phyloP scores from a whole-genome alignment of 768 basidiomycete species.

The Gautieria morchelliformis region DNA sequence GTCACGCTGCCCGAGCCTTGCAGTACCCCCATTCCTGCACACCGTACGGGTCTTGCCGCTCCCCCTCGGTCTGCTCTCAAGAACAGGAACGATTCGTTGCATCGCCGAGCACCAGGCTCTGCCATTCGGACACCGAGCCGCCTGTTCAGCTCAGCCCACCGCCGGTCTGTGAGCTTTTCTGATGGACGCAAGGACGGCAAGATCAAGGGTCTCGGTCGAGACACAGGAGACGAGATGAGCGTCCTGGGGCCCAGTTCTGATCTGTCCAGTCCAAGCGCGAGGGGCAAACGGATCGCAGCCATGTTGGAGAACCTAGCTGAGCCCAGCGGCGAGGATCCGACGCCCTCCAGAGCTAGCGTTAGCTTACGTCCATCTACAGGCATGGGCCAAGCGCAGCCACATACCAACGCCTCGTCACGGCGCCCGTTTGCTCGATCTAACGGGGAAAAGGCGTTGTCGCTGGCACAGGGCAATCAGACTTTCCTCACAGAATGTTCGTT shows the following conservation, averaged over 20 bases:
- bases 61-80: slow-evolving; percentile 33
- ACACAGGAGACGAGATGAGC: slow-evolving; percentile 24
- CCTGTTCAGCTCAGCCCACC: slow-evolving; percentile 27
- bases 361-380: slow-evolving; percentile 34
- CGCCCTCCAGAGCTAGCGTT: slow-evolving; percentile 46
- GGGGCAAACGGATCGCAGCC: slow-evolving; percentile 74
- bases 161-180: slow-evolving; percentile 93
- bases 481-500: slow-evolving; percentile 97
- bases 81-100: slow-evolving; percentile 23
- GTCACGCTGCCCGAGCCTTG: neutral
- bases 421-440: slow-evolving; percentile 25
- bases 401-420: slow-evolving; percentile 21
- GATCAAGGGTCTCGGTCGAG: slow-evolving; percentile 53
- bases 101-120: slow-evolving; percentile 41
- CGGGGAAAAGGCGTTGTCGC: slow-evolving; percentile 23
- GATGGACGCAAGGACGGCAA: slow-evolving; percentile 88
- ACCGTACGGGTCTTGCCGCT: neutral
- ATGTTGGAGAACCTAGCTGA: slow-evolving; percentile 70
- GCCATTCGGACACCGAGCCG: slow-evolving; percentile 11
- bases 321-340: slow-evolving; percentile 37
- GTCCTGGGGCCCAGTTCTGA: neutral
- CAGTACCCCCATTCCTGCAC: slow-evolving; percentile 5
- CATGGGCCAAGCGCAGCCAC: slow-evolving; percentile 31
- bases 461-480: slow-evolving; percentile 36
- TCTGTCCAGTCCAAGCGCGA: slow-evolving; percentile 36